Evolutionary conservation across 2,329 filamentous ascomycete genomes (phyloP).

Genomic region (Lojkania enalia): DNA sequence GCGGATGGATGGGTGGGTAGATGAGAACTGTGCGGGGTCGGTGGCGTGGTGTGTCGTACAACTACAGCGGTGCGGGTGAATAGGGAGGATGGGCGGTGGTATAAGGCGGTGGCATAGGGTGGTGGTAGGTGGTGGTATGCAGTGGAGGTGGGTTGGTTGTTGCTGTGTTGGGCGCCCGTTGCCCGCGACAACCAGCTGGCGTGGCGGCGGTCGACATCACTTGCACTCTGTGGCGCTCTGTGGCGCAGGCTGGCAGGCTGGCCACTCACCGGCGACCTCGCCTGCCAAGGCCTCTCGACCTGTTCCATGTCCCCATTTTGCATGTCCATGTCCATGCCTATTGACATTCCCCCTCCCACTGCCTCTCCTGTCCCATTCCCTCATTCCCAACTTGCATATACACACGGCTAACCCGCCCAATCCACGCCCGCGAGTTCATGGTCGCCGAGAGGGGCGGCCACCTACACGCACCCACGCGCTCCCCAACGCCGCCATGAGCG

Average conservation of each 20-base stretch:
- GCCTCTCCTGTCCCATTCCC: neutral
- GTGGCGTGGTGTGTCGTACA: neutral
- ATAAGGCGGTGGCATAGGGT: neutral
- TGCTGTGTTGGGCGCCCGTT: constrained; percentile 6
- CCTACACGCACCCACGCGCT: constrained; percentile 26
- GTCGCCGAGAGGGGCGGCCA: constrained; percentile 27
- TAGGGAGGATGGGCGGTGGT: neutral
- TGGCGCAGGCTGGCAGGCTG: constrained; percentile 1
- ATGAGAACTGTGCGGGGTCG: neutral
- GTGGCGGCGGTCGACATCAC: neutral
- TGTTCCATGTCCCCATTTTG: too few species aligned
- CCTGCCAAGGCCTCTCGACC: constrained; percentile 7
- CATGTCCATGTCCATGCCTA: too few species aligned
- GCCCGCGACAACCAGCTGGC: constrained; percentile 3
- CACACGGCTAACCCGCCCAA: neutral
- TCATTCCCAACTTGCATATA: too few species aligned
- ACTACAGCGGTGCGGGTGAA: constrained; percentile 12
- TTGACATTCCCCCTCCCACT: too few species aligned
- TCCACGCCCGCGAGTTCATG: constrained; percentile 27
- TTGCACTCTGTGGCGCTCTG: neutral
- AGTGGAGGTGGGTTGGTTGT: neutral
- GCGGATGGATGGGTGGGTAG: too few species aligned
- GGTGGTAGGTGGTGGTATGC: neutral
- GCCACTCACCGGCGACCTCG: neutral
- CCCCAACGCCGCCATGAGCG: constrained; percentile 62